These are phyloP conservation scores for Wallacemonas sp. DNA, from an alignment of 208 protist genomes.

Conservation along the genomic window DNA sequence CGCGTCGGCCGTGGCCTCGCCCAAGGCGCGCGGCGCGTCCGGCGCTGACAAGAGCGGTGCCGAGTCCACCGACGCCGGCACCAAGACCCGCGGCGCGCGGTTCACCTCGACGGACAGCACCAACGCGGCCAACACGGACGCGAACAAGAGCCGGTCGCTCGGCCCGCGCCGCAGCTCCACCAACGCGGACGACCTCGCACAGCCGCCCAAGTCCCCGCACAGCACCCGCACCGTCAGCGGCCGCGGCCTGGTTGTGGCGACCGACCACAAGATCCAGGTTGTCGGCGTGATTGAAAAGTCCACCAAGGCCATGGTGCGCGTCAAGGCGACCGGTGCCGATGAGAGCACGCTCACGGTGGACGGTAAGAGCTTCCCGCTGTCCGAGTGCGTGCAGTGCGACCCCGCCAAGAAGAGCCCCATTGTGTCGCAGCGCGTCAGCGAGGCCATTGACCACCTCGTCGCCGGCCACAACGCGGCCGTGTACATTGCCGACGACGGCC, in stretches of 20 bases:
- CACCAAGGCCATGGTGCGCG: slow-evolving; percentile 10
- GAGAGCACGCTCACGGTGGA: slow-evolving; percentile 16
- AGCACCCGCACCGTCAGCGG: slow-evolving; percentile 16
- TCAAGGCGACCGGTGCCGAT: slow-evolving; percentile 19
- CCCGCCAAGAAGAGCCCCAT: slow-evolving; percentile 17
- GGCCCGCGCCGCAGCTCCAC: not conserved
- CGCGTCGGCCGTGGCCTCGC: not conserved
- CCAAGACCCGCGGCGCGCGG: slow-evolving; percentile 6
- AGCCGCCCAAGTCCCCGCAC: slow-evolving; percentile 15
- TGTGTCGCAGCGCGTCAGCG: slow-evolving; percentile 29
- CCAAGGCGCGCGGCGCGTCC: slow-evolving; percentile 7
- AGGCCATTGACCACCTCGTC: slow-evolving; percentile 48
- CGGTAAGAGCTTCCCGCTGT: slow-evolving; percentile 21
- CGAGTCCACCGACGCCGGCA: not conserved
- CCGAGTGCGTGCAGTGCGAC: slow-evolving; percentile 40
- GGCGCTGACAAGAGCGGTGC: slow-evolving; percentile 23
- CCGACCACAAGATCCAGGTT: slow-evolving; percentile 26
- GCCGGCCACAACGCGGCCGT: slow-evolving; percentile 59
- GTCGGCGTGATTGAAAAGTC: slow-evolving; percentile 30
- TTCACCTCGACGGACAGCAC: not conserved
- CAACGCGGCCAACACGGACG: not conserved
- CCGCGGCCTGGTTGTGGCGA: slow-evolving; percentile 7
- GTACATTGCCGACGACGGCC: slow-evolving; percentile 45
- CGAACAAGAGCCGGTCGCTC: not conserved
- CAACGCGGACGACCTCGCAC: not conserved